These are phyloP conservation scores for Fistulinella cinereoalba DNA, from an alignment of 1,284 basidiomycete species.

Conservation along the genomic window DNA sequence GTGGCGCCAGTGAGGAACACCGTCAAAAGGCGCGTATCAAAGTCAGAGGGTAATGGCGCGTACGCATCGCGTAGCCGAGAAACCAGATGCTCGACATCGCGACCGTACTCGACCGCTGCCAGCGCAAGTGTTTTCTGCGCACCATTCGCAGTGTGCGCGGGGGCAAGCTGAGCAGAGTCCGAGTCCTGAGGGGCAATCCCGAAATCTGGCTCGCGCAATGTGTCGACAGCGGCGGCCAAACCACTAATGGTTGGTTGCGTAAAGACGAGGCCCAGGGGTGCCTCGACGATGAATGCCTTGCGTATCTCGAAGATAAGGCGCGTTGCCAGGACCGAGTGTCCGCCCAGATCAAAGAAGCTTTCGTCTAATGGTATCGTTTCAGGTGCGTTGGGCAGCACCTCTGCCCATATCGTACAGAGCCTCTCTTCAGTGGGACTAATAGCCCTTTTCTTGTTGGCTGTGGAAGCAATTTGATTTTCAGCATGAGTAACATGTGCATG, in stretches of 20 bases:
- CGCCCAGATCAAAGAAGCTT: slow-evolving; percentile 97
- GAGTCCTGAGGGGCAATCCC: slow-evolving; percentile 55
- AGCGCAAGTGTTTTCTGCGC: slow-evolving; percentile 16
- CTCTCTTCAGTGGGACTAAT: slow-evolving; percentile 76
- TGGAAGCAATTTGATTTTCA: slow-evolving; percentile 32
- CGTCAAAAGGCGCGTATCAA: slow-evolving; percentile 56
- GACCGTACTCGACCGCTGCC: slow-evolving; percentile 62
- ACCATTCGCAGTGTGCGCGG: slow-evolving; percentile 18
- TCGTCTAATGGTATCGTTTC: slow-evolving; percentile 84
- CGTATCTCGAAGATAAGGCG: slow-evolving; percentile 96
- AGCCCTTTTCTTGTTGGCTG: slow-evolving; percentile 33
- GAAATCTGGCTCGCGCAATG: slow-evolving; percentile 77
- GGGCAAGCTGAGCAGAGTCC: slow-evolving; percentile 23
- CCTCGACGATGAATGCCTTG: slow-evolving; percentile 88
- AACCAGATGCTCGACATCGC: slow-evolving; percentile 73
- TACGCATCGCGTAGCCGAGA: slow-evolving; percentile 63
- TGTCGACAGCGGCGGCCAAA: slow-evolving; percentile 81
- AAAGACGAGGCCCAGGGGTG: slow-evolving; percentile 92
- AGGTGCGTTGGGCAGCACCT: slow-evolving; percentile 80
- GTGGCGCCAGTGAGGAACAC: slow-evolving; percentile 97
- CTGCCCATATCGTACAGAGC: slow-evolving; percentile 82
- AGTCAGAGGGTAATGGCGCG: slow-evolving; percentile 50
- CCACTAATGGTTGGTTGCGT: slow-evolving; percentile 85
- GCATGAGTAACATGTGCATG: slow-evolving; percentile 51
- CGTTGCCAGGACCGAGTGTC: slow-evolving; percentile 97